Conservation (phyloP, 1,139 yeast genomes). For the Sugiyamaella pinicola region DNA sequence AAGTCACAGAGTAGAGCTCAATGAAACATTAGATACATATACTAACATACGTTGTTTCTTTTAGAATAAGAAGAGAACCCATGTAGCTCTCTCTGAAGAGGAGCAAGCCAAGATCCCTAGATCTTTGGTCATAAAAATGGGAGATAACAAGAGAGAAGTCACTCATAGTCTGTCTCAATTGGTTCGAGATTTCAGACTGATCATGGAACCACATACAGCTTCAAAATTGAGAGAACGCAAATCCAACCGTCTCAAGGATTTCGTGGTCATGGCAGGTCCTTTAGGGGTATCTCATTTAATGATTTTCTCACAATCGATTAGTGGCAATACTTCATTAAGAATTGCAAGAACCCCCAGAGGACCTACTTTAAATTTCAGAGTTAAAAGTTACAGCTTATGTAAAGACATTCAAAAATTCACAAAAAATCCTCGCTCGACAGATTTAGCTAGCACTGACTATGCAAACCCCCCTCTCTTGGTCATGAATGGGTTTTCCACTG, state of each 20-base stretch:
- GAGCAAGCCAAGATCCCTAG: conserved; percentile 76
- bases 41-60: background rate
- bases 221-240: conserved; percentile 83
- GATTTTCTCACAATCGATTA: conserved; percentile 76
- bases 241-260: conserved; percentile 83
- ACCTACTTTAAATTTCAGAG: conserved; percentile 84
- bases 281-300: conserved; percentile 87
- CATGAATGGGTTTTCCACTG: conserved; percentile 78
- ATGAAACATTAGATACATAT: too few species aligned
- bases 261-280: conserved; percentile 96
- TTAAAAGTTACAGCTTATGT: conserved; percentile 74
- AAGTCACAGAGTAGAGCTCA: too few species aligned
- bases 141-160: conserved; percentile 61
- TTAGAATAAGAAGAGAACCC: conserved; percentile 76
- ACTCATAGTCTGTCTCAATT: conserved; percentile 83
- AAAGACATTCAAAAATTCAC: conserved; percentile 76
- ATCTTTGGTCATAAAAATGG: conserved; percentile 90
- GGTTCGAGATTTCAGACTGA: conserved; percentile 81
- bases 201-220: conserved; percentile 98
- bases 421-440: conserved; percentile 55
- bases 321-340: conserved; percentile 81
- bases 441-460: conserved; percentile 50
- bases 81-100: conserved; percentile 64
- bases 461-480: conserved; percentile 86
- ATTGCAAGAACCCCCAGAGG: conserved; percentile 90